A percentile compares a stretch with the other conserved stretches of the same genome.
These are phyloP conservation scores for Scopulariopsis brevicaulis DNA, from an alignment of 2,329 filamentous ascomycete genomes.

Conservation along the genomic window DNA sequence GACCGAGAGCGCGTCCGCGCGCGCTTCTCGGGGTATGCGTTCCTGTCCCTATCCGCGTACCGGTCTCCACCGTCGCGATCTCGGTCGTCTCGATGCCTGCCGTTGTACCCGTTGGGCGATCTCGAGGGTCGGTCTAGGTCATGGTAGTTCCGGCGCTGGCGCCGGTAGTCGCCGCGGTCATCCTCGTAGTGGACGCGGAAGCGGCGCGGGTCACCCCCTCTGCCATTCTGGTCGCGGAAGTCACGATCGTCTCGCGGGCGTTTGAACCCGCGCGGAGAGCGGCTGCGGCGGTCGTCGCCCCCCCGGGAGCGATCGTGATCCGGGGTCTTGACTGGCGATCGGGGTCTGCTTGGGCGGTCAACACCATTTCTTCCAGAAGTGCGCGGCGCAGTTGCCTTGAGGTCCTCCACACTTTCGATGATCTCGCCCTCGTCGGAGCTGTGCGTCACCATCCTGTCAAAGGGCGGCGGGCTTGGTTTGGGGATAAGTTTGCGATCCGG, in stretches of 20 bases:
- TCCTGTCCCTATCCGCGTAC: constrained; percentile 16
- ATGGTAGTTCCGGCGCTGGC: constrained; percentile 38
- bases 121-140: constrained; percentile 43
- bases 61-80: constrained; percentile 14
- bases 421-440: constrained; percentile 86
- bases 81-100: constrained; percentile 32
- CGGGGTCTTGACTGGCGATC: constrained; percentile 43
- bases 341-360: constrained; percentile 85
- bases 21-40: constrained; percentile 40
- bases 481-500: not conserved
- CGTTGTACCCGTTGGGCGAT: constrained; percentile 32
- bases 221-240: constrained; percentile 39
- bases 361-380: constrained; percentile 67
- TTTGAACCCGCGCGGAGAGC: constrained; percentile 57
- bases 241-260: constrained; percentile 53
- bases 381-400: constrained; percentile 83
- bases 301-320: constrained; percentile 31
- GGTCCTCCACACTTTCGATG: constrained; percentile 53
- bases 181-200: constrained; percentile 55
- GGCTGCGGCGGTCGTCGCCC: constrained; percentile 28
- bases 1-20: constrained; percentile 43
- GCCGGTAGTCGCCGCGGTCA: constrained; percentile 23
- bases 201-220: constrained; percentile 38
- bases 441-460: constrained; percentile 8
- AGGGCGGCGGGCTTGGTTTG: not conserved